Percentiles rank a stretch among this genome's conserved stretches.
Conservation (phyloP, 2,329 filamentous ascomycete genomes). For the Rugonectria rugulosa region DNA sequence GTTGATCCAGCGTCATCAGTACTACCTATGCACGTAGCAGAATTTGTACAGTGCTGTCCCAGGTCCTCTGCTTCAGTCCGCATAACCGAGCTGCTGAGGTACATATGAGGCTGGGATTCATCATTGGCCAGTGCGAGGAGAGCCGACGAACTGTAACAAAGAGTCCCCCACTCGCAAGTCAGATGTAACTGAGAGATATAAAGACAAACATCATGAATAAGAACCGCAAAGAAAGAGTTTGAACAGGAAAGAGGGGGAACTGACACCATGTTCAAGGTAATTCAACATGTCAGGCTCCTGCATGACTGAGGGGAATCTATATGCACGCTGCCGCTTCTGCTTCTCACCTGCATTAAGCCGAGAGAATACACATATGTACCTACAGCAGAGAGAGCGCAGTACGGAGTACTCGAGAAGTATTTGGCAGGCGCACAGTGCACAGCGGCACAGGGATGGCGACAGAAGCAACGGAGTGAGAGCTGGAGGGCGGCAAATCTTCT, state of each 20-base stretch:
- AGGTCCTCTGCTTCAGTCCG: not conserved
- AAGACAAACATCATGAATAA: not conserved
- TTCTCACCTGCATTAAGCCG: slow-evolving; percentile 8
- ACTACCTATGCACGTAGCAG: not conserved
- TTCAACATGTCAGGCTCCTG: slow-evolving; percentile 9
- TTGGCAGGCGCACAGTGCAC: not conserved
- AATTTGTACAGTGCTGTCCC: not conserved
- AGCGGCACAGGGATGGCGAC: no score
- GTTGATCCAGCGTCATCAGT: slow-evolving; percentile 35
- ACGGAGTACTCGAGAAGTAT: not conserved
- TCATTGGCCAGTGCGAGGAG: not conserved
- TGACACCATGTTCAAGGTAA: slow-evolving; percentile 2
- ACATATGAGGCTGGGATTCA: no score
- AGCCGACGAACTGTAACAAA: no score
- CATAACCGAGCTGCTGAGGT: no score
- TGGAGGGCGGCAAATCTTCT: no score
- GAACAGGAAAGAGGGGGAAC: not conserved
- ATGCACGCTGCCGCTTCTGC: slow-evolving; percentile 12
- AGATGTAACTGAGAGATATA: slow-evolving; percentile 24
- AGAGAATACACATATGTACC: not conserved
- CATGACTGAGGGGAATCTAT: not conserved
- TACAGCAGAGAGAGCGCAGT: not conserved
- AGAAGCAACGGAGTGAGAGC: no score
- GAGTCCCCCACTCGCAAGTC: not conserved
- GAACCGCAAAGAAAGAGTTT: not conserved